These are phyloP conservation scores for Euphorbia celastroides DNA, from an alignment of 441 rosid species.

Conservation along the genomic window DNA sequence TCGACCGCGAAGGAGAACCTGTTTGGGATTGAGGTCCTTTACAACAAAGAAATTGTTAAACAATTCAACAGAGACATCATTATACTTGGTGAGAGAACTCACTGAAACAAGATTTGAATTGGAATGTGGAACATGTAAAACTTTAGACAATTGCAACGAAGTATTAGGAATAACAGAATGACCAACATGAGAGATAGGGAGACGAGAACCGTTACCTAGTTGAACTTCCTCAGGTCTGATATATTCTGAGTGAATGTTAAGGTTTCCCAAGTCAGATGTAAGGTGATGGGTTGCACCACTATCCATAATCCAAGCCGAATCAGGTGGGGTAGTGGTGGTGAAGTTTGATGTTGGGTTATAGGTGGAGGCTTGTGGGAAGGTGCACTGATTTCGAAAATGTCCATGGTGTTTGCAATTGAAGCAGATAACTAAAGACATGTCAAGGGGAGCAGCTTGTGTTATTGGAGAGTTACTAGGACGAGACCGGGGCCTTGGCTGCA, in stretches of 20 bases:
- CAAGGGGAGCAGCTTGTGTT: background rate
- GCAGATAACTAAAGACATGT: background rate
- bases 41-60: background rate
- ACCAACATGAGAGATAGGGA: background rate
- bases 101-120: background rate
- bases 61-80: background rate
- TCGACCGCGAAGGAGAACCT: too few relatives aligned
- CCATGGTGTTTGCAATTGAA: background rate
- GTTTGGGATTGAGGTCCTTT: background rate
- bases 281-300: background rate
- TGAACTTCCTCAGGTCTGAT: background rate
- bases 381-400: background rate
- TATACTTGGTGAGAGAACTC: background rate
- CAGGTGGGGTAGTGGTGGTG: background rate
- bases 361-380: background rate
- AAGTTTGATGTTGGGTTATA: background rate
- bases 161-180: background rate
- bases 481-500: too few relatives aligned
- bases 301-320: background rate
- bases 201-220: background rate
- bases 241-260: background rate
- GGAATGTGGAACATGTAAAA: background rate
- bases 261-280: background rate
- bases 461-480: too few relatives aligned
- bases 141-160: background rate